Percentiles rank a stretch among this genome's conserved stretches.
phyloP scores from a whole-genome alignment of 148 eudicot genomes.

The Rhododendron ovatum region DNA sequence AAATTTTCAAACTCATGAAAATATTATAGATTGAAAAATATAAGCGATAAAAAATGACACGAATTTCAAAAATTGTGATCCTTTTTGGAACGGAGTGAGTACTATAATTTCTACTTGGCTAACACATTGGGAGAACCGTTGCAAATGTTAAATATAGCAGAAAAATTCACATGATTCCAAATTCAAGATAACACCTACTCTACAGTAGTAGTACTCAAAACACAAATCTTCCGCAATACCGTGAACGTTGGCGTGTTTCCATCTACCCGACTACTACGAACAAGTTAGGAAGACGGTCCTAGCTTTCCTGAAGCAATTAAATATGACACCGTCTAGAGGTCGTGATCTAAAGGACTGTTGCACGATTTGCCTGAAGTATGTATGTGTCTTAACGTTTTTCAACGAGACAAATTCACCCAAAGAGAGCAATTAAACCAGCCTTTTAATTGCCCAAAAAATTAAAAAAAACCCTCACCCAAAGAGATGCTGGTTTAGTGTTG shows the following conservation, averaged over 20 bases:
- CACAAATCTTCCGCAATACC: neutral
- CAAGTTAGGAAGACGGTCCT: neutral
- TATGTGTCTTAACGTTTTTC: neutral
- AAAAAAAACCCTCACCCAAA: no score
- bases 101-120: neutral
- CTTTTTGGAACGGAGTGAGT: no score
- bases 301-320: neutral
- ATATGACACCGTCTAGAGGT: neutral
- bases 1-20: no score
- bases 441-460: no score
- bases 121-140: neutral
- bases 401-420: neutral
- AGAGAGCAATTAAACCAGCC: neutral
- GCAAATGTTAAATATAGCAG: neutral
- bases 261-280: neutral
- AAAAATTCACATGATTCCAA: neutral
- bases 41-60: no score
- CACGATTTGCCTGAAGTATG: neutral
- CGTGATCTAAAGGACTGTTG: neutral
- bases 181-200: neutral
- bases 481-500: neutral
- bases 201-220: neutral
- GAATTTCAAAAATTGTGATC: no score
- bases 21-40: no score
- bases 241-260: neutral